A percentile compares a stretch with the other conserved stretches of the same genome.
phyloP scores from a whole-genome alignment of 139 green algal species.

The Protoeuglena noctilucae region DNA sequence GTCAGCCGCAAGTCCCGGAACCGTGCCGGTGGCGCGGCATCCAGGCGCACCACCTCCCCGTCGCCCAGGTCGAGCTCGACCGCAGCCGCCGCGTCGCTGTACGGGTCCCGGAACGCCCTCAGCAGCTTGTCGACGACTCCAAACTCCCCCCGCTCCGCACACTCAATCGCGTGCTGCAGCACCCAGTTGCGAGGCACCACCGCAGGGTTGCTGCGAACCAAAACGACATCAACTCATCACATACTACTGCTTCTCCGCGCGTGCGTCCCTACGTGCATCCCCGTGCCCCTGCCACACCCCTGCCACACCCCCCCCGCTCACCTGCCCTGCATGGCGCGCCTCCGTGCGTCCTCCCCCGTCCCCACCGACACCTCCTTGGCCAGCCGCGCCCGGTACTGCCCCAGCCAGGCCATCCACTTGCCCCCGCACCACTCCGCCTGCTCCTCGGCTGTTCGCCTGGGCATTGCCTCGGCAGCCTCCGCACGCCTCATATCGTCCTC shows the following conservation, averaged over 20 bases:
- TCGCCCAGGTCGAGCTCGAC: too few species aligned
- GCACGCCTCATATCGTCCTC: background rate
- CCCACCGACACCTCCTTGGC: background rate
- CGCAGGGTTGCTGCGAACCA: slow-evolving; percentile 19
- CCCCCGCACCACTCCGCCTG: background rate
- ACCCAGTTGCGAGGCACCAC: slow-evolving; percentile 42
- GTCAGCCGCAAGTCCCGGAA: too few species aligned
- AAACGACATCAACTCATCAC: slow-evolving; percentile 21
- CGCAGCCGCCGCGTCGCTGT: slow-evolving; percentile 15
- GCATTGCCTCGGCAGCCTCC: too few species aligned
- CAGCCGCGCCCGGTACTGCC: background rate
- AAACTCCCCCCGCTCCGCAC: slow-evolving; percentile 27
- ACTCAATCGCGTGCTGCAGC: slow-evolving; percentile 27
- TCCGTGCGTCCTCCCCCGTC: background rate
- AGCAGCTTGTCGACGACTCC: slow-evolving; percentile 21
- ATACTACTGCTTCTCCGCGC: background rate
- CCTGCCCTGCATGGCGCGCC: too few species aligned
- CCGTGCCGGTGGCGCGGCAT: too few species aligned
- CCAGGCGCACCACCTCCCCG: too few species aligned
- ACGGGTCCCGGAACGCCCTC: slow-evolving; percentile 21
- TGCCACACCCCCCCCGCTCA: too few species aligned
- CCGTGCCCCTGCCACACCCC: too few species aligned
- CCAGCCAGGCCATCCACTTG: background rate
- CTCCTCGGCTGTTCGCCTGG: background rate
- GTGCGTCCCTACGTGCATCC: too few species aligned